phyloP scores from a whole-genome alignment of 2,329 filamentous ascomycete genomes.

The Aspergillus brasiliensis region DNA sequence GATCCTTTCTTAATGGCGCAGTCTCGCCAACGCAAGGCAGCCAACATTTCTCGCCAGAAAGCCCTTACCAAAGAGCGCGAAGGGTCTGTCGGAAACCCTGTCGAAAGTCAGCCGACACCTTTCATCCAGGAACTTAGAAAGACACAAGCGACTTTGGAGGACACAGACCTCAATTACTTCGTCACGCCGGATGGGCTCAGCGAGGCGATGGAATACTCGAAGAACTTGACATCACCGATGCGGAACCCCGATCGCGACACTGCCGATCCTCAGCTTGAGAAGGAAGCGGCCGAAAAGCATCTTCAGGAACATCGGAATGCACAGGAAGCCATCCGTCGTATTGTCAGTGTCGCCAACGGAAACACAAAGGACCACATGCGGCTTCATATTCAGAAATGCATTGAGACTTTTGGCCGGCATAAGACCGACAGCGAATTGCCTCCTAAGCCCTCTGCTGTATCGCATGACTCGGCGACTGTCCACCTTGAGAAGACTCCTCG shows the following conservation, averaged over 20 bases:
- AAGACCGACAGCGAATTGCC: conserved; percentile 74
- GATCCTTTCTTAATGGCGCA: conserved; percentile 84
- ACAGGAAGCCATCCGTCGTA: conserved; percentile 73
- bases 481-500: conserved; percentile 59
- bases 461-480: conserved; percentile 42
- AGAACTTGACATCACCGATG: conserved; percentile 57
- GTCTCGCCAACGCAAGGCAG: conserved; percentile 78
- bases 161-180: conserved; percentile 70
- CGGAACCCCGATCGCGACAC: conserved; percentile 31
- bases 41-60: conserved; percentile 74
- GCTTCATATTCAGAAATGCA: conserved; percentile 80
- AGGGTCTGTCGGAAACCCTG: conserved; percentile 70
- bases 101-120: conserved; percentile 76
- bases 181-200: conserved; percentile 69
- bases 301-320: conserved; percentile 66
- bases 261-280: conserved; percentile 42
- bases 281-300: conserved; percentile 49
- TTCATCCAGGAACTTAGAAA: conserved; percentile 61
- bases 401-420: conserved; percentile 88
- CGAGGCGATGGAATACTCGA: conserved; percentile 66
- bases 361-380: conserved; percentile 77
- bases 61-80: conserved; percentile 68
- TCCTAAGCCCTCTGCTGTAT: conserved; percentile 55
- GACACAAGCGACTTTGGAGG: conserved; percentile 21
- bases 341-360: conserved; percentile 74